These are phyloP conservation scores for Oldenlandia corymbosa DNA, from an alignment of 257 asterid genomes.

Conservation along the genomic window DNA sequence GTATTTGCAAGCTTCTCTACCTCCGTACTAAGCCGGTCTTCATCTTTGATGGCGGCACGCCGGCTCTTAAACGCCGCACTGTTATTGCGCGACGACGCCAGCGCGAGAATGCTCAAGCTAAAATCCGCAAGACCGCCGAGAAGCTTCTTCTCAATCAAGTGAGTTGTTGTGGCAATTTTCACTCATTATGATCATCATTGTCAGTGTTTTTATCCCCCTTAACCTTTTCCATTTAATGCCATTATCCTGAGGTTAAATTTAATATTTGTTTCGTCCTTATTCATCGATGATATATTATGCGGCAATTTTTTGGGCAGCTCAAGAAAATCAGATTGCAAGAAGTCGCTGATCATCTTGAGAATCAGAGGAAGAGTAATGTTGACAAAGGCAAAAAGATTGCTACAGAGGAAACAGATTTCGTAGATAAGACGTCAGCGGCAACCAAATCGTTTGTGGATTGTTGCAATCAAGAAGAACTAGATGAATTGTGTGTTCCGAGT, in stretches of 20 bases:
- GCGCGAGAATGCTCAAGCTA: constrained; percentile 95
- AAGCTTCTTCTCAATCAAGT: constrained; percentile 91
- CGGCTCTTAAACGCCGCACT: constrained; percentile 90
- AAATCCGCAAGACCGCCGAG: constrained; percentile 95
- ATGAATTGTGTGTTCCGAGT: constrained; percentile 56
- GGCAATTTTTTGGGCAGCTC: constrained; percentile 40
- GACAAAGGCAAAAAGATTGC: constrained; percentile 21
- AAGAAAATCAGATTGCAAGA: constrained; percentile 76
- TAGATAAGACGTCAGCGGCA: constrained; percentile 17
- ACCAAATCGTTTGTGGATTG: constrained; percentile 17
- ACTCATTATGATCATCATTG: not conserved
- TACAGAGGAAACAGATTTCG: constrained; percentile 16
- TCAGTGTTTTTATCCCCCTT: not conserved
- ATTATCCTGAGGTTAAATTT: too few relatives aligned
- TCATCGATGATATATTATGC: not conserved
- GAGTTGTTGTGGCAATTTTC: constrained; percentile 32
- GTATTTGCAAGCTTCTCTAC: constrained; percentile 87
- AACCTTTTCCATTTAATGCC: too few relatives aligned
- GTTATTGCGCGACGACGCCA: constrained; percentile 94
- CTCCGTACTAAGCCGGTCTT: constrained; percentile 91
- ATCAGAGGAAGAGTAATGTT: constrained; percentile 47
- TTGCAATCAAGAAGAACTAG: constrained; percentile 55
- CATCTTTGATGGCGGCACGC: constrained; percentile 95
- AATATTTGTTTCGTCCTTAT: not conserved
- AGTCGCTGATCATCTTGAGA: constrained; percentile 63